Conservation (phyloP, 345 rosid genomes). For the Aegle marmelos region DNA sequence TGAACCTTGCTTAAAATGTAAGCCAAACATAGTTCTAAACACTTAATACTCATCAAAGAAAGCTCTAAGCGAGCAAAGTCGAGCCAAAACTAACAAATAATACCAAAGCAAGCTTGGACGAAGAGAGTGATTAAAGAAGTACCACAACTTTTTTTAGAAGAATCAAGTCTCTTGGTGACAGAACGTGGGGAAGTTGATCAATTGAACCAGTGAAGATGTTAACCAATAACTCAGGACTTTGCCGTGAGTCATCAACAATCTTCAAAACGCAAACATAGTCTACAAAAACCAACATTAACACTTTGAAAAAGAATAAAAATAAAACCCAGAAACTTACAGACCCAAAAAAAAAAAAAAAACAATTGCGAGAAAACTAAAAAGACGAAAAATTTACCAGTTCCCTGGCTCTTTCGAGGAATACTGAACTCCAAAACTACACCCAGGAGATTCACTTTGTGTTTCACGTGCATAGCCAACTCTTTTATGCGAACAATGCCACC, state of each 20-base stretch:
- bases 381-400: slow-evolving; percentile 9
- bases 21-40: background rate
- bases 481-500: background rate
- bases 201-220: slow-evolving; percentile 3
- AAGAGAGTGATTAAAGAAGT: background rate
- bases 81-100: background rate
- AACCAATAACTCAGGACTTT: background rate
- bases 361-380: background rate
- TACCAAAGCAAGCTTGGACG: background rate
- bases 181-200: slow-evolving; percentile 12
- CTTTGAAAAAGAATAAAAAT: background rate
- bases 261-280: slow-evolving; percentile 12
- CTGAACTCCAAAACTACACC: slow-evolving; percentile 17
- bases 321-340: background rate
- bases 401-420: slow-evolving; percentile 17
- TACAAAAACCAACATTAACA: background rate
- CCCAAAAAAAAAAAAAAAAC: background rate
- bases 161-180: slow-evolving; percentile 17
- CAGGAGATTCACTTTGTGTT: slow-evolving; percentile 6
- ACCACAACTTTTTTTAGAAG: slow-evolving; percentile 3
- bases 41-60: background rate
- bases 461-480: background rate
- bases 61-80: background rate
- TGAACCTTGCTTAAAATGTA: background rate
- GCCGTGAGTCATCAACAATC: slow-evolving; percentile 17